A percentile compares a stretch with the other conserved stretches of the same genome.
Evolutionary conservation across 2,329 filamentous ascomycete genomes (phyloP).

Genomic region (Juglanconis sp.): DNA sequence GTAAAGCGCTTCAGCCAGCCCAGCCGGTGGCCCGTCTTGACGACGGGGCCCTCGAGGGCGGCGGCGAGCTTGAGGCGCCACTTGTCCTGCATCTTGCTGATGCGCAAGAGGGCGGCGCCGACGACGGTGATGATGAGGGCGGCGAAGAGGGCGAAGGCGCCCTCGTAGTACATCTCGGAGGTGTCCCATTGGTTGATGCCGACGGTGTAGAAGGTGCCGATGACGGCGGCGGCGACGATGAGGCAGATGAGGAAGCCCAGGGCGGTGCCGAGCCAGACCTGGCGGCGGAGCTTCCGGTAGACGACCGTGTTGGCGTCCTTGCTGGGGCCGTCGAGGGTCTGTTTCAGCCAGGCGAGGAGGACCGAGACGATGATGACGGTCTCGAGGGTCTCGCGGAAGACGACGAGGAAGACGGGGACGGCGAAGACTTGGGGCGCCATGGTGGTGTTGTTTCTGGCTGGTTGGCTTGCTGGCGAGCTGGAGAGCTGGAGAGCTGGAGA

Average conservation of each 20-base stretch:
- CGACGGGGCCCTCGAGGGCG: constrained; percentile 53
- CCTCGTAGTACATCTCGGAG: constrained; percentile 71
- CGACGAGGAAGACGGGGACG: constrained; percentile 68
- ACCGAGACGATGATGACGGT: constrained; percentile 79
- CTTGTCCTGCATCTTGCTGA: constrained; percentile 74
- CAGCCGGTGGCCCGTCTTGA: constrained; percentile 35
- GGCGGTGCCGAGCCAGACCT: constrained; percentile 64
- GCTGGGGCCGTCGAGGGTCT: constrained; percentile 65
- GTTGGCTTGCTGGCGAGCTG: background rate
- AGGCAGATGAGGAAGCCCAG: constrained; percentile 63
- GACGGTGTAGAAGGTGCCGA: constrained; percentile 70
- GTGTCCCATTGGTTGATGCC: constrained; percentile 58
- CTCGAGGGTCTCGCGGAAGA: constrained; percentile 78
- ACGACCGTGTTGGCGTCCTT: constrained; percentile 47
- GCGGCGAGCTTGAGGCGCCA: constrained; percentile 72
- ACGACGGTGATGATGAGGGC: constrained; percentile 69
- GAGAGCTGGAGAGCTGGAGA: background rate
- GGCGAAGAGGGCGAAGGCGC: constrained; percentile 65
- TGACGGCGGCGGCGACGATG: constrained; percentile 62
- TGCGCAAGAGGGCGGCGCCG: constrained; percentile 69
- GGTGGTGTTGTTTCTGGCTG: background rate
- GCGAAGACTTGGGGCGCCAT: constrained; percentile 18
- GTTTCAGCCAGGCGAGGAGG: constrained; percentile 75
- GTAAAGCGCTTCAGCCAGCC: constrained; percentile 42
- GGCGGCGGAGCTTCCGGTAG: constrained; percentile 64